Evolutionary conservation across 805 yeast genomes (phyloP).

Genomic region (Debaryomyces tyrocola): DNA sequence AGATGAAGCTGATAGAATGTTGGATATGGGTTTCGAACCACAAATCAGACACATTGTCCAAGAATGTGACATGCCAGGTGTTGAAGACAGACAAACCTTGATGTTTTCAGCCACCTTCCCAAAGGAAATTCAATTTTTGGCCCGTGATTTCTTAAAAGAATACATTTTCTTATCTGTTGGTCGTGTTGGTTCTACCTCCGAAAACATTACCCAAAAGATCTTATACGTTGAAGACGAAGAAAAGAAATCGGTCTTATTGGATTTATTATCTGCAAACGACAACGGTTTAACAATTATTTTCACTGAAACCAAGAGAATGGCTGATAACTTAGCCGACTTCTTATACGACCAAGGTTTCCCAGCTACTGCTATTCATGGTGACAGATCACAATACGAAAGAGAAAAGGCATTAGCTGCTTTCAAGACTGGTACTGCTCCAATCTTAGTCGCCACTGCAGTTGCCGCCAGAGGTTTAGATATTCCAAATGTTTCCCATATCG

Average conservation of each 20-base stretch:
- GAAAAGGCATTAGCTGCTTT: constrained; percentile 95
- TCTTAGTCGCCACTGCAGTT: constrained; percentile 98
- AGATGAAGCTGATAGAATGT: constrained; percentile 99
- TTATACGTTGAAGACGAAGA: constrained; percentile 93
- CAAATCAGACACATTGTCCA: constrained; percentile 98
- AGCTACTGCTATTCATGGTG: constrained; percentile 99
- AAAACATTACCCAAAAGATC: constrained; percentile 93
- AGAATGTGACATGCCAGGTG: constrained; percentile 96
- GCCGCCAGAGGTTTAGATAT: constrained; percentile 99
- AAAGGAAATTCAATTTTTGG: constrained; percentile 92
- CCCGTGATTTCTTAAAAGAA: constrained; percentile 94
- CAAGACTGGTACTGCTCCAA: constrained; percentile 88
- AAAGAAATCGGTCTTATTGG: constrained; percentile 85
- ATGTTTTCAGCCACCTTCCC: constrained; percentile 99
- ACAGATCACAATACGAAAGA: constrained; percentile 96
- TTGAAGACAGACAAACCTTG: constrained; percentile 88
- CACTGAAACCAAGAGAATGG: constrained; percentile 98
- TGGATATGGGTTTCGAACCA: constrained; percentile 99
- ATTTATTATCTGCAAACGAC: constrained; percentile 73
- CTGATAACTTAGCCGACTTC: constrained; percentile 92
- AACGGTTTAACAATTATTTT: constrained; percentile 88
- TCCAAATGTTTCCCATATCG: constrained; percentile 97
- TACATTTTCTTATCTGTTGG: constrained; percentile 97
- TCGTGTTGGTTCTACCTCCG: constrained; percentile 98
- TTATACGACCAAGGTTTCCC: constrained; percentile 86